Base-by-base conservation (phyloP, 768 basidiomycete species). In the Pleurotus citrinopileatus region DNA sequence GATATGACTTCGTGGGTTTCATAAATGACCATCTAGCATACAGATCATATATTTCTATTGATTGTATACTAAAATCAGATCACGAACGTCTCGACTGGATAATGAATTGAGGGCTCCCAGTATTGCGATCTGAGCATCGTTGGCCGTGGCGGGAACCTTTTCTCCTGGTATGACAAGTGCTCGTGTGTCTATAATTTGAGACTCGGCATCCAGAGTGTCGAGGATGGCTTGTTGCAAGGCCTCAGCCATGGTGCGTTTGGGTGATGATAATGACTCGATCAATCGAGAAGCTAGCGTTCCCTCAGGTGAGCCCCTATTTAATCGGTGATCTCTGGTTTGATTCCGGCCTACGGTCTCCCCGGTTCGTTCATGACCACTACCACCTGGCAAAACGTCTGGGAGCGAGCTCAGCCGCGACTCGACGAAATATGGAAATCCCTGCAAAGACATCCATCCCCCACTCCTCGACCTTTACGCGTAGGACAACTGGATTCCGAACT, bases 31-130 rank as follows among this genome's bases (percentile, higher is more conserved):
- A 97, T 97, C 92, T 95, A 57, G 48, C 20, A 20, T 20, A 19
- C 36, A 47, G n/a, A 45, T 58, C 57, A 36, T 53, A 55, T 22
- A 56, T 59, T 44, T 65, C 62, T 26, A 37, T 43, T 54, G 51
- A 36, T 38, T 28, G 53, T 40, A 42, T 6, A n/a, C 42, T 20
- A 43, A 52, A 25, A 53, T 43, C 54, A 37, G 36, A 53, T 27
- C 36, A 75, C 79, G 60, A 63, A 90, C 94, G 64, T 97, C 91
- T 64, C 90, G 87, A 67, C 88, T 89, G 13, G 80, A 73, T 52
- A 99, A 77, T 25, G 93, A 96, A 72, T 97, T 98, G 61, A 99
- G 76, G 2, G 91, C 94, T 59, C 92, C 93, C 43, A 95, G 86
- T 61, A 98, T 82, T 50, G 76, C 75, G 60, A 87, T 86, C 75